phyloP scores from a whole-genome alignment of 2,329 filamentous ascomycete species.

The Aspergillus uvarum region DNA sequence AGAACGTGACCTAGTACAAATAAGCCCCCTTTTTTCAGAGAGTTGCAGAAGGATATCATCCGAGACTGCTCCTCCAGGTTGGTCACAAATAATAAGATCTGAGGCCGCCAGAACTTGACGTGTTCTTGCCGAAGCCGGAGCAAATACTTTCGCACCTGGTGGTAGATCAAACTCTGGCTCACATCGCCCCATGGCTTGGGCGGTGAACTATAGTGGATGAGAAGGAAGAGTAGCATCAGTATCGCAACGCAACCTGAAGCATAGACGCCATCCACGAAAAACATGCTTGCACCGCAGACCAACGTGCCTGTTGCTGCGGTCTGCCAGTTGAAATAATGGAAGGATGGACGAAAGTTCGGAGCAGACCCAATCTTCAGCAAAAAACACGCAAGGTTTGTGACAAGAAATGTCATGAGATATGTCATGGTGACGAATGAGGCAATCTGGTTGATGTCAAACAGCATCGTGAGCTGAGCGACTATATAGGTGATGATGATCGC shows the following conservation, averaged over 20 bases:
- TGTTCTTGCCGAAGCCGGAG: conserved; percentile 81
- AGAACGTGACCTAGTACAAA: conserved; percentile 88
- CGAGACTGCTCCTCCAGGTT: conserved; percentile 78
- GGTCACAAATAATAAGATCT: conserved; percentile 81
- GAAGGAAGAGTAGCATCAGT: conserved; percentile 72
- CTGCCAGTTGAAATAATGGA: conserved; percentile 86
- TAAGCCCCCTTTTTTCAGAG: conserved; percentile 79
- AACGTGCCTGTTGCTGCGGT: conserved; percentile 73
- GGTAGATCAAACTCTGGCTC: conserved; percentile 83
- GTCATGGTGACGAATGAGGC: conserved; percentile 89
- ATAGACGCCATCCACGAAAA: conserved; percentile 82
- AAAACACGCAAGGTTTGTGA: conserved; percentile 85
- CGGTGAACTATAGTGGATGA: conserved; percentile 82
- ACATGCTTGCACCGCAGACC: conserved; percentile 79
- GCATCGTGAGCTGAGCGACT: conserved; percentile 74
- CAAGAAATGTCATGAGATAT: conserved; percentile 87
- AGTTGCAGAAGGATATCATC: conserved; percentile 88
- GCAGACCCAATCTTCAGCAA: conserved; percentile 82
- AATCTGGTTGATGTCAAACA: conserved; percentile 83
- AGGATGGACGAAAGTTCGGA: conserved; percentile 83
- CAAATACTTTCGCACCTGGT: conserved; percentile 84
- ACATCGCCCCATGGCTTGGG: conserved; percentile 91
- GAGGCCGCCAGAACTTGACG: conserved; percentile 90
- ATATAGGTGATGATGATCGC: conserved; percentile 75
- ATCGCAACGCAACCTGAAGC: conserved; percentile 73